These are phyloP conservation scores for Sicyos baderoa DNA, from an alignment of 306 rosid species.

Conservation along the genomic window DNA sequence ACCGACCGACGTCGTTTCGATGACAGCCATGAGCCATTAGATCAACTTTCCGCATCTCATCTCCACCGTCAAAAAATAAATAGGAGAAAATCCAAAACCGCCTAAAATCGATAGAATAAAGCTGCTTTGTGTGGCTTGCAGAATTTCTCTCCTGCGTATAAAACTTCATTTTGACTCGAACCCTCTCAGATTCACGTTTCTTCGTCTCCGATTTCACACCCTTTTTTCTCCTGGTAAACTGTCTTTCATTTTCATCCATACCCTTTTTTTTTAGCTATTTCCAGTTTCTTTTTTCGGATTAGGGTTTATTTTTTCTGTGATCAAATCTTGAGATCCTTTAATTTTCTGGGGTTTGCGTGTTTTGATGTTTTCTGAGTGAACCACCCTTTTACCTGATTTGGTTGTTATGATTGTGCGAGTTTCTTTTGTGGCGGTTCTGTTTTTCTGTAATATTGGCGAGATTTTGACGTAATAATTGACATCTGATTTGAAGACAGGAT, in stretches of 20 bases:
- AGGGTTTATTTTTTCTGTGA: conserved; percentile 8
- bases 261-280: background rate
- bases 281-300: background rate
- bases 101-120: background rate
- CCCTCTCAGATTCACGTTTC: background rate
- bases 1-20: background rate
- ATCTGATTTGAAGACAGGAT: background rate
- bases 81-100: background rate
- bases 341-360: background rate
- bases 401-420: background rate
- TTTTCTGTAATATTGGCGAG: background rate
- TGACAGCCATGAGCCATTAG: background rate
- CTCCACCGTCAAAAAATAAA: background rate
- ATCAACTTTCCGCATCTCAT: background rate
- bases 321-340: background rate
- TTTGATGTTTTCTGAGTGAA: background rate
- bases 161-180: background rate
- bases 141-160: background rate
- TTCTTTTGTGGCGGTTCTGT: background rate
- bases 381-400: too few relatives aligned
- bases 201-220: background rate
- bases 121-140: background rate
- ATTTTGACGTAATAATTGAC: background rate
- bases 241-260: background rate
- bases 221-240: conserved; percentile 12